Percentiles rank a stretch among this genome's conserved stretches.
Conservation (phyloP, 768 basidiomycete species). For the Roridomyces roridus region DNA sequence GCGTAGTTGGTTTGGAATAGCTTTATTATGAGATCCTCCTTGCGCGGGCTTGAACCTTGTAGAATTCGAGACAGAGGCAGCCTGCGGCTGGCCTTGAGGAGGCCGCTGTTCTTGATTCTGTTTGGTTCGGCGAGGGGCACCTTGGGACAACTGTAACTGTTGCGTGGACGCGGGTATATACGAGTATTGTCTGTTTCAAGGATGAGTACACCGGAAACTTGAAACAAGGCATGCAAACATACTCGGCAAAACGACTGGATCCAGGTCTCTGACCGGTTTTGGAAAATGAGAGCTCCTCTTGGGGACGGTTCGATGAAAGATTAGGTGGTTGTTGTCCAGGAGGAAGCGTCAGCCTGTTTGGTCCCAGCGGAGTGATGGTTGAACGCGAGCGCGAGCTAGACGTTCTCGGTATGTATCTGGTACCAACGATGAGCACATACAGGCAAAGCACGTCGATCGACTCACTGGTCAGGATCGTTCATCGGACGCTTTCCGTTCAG, state of each 20-base stretch:
- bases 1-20: slow-evolving; percentile 21
- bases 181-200: slow-evolving; percentile 63
- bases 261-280: slow-evolving; percentile 47
- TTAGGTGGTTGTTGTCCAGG: slow-evolving; percentile 61
- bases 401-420: slow-evolving; percentile 35
- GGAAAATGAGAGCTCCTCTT: slow-evolving; percentile 31
- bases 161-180: slow-evolving; percentile 58
- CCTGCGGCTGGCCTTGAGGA: slow-evolving; percentile 25
- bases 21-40: slow-evolving; percentile 22
- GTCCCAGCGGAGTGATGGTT: slow-evolving; percentile 58
- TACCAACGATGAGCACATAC: not conserved
- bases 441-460: not conserved
- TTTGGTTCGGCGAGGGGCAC: slow-evolving; percentile 42
- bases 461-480: slow-evolving; percentile 51
- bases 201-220: slow-evolving; percentile 28
- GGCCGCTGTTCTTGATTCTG: slow-evolving; percentile 32
- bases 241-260: slow-evolving; percentile 59
- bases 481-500: slow-evolving; percentile 72
- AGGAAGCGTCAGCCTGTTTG: slow-evolving; percentile 71
- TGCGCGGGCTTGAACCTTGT: slow-evolving; percentile 34
- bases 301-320: slow-evolving; percentile 37
- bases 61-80: slow-evolving; percentile 14
- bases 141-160: slow-evolving; percentile 47
- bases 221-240: slow-evolving; percentile 21
- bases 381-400: slow-evolving; percentile 74